phyloP scores from a whole-genome alignment of 257 asterid species.

The Rubia yunnanensis region DNA sequence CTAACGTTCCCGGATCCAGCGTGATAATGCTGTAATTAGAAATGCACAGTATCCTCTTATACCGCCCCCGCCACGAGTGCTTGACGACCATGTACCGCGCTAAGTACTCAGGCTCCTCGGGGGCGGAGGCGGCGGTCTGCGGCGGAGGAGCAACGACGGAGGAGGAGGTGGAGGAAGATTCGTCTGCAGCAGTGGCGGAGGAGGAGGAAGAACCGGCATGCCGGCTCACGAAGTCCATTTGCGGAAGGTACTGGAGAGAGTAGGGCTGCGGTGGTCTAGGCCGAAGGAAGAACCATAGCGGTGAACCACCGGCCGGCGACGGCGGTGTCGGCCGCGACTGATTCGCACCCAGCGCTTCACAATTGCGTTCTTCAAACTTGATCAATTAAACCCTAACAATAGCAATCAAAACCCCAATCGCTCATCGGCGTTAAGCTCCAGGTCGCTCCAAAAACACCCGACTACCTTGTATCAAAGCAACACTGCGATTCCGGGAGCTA shows the following conservation, averaged over 20 bases:
- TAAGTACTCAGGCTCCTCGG: slow-evolving; percentile 83
- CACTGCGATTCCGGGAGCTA: background rate
- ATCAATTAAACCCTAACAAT: slow-evolving; percentile 10
- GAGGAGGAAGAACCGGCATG: slow-evolving; percentile 38
- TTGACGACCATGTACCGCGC: slow-evolving; percentile 77
- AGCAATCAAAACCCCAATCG: slow-evolving; percentile 20
- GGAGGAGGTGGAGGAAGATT: slow-evolving; percentile 36
- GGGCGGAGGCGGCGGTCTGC: slow-evolving; percentile 22
- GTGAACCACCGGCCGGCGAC: slow-evolving; percentile 82
- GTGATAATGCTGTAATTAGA: slow-evolving; percentile 57
- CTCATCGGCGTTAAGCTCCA: slow-evolving; percentile 13
- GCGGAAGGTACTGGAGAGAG: slow-evolving; percentile 75
- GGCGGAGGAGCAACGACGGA: slow-evolving; percentile 31
- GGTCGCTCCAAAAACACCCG: background rate
- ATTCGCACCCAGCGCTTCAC: slow-evolving; percentile 99
- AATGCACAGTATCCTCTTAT: slow-evolving; percentile 81
- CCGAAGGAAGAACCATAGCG: slow-evolving; percentile 74
- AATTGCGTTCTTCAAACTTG: background rate
- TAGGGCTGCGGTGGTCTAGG: slow-evolving; percentile 60
- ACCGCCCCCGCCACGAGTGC: slow-evolving; percentile 98
- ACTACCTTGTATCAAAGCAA: background rate
- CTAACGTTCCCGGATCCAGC: slow-evolving; percentile 65
- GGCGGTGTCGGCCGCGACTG: slow-evolving; percentile 91
- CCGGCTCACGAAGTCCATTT: slow-evolving; percentile 80
- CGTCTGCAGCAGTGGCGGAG: slow-evolving; percentile 22